Conservation (phyloP, 2,329 filamentous ascomycete genomes). For the Fusarium pininemorale region DNA sequence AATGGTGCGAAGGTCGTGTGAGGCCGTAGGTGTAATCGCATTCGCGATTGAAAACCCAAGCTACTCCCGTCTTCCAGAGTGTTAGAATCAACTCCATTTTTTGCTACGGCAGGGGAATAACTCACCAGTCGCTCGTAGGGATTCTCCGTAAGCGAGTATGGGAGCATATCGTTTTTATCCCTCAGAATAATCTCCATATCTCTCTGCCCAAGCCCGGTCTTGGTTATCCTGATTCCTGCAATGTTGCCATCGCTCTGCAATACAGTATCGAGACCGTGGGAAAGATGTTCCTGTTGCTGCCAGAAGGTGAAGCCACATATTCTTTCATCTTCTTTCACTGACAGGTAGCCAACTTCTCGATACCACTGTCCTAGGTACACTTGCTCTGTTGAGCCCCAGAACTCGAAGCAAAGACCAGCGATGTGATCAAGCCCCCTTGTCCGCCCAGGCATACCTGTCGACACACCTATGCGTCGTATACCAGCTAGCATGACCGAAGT, state of each 20-base stretch:
- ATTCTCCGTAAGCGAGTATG: neutral
- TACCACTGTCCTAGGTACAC: neutral
- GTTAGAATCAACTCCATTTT: neutral
- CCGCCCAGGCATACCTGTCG: neutral
- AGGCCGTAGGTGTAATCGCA: neutral
- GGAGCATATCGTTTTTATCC: neutral
- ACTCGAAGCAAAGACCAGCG: neutral
- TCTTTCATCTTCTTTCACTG: neutral
- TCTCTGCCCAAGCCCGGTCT: neutral
- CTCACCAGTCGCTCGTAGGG: neutral
- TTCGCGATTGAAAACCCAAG: neutral
- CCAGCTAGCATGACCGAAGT: neutral
- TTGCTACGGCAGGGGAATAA: accelerated
- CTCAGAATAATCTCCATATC: neutral
- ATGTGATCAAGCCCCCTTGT: neutral
- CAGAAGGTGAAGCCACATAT: neutral
- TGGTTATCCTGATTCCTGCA: neutral
- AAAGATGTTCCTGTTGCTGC: neutral
- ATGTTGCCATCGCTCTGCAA: neutral
- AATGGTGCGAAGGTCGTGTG: neutral
- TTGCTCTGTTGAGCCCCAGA: neutral
- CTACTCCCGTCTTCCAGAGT: neutral
- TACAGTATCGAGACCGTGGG: too few relatives aligned
- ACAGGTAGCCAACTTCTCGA: neutral
- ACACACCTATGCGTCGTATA: neutral